These are phyloP conservation scores for Globisporangium iwayamae DNA, from an alignment of 352 stramenopile genomes.

Conservation along the genomic window DNA sequence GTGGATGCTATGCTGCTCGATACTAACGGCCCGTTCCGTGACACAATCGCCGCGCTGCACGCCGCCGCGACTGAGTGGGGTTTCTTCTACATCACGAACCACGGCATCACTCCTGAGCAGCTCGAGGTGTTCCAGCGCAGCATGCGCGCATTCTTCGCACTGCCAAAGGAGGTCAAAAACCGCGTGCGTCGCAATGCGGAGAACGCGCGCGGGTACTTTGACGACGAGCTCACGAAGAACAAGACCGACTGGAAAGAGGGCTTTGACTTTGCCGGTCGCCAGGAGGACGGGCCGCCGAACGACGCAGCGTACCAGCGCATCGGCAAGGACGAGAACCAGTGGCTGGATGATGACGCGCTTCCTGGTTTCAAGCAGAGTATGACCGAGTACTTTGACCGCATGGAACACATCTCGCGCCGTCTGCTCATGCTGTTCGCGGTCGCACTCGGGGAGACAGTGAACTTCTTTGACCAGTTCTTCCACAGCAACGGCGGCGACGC, in stretches of 20 bases:
- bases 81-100: constrained; percentile 92
- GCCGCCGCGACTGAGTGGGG: constrained; percentile 77
- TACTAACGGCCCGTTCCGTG: constrained; percentile 14
- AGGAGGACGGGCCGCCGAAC: constrained; percentile 40
- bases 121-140: constrained; percentile 53
- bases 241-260: constrained; percentile 91
- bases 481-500: constrained; percentile 16
- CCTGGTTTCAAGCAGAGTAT: constrained; percentile 49
- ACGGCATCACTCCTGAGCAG: constrained; percentile 59
- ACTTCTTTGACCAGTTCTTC: constrained; percentile 45
- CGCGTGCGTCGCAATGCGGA: constrained; percentile 55
- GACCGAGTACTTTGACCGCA: constrained; percentile 31
- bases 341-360: constrained; percentile 39
- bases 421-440: constrained; percentile 36
- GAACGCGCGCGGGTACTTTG: constrained; percentile 92
- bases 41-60: constrained; percentile 40
- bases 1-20: constrained; percentile 26
- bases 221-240: constrained; percentile 94
- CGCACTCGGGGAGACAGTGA: constrained; percentile 23
- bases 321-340: constrained; percentile 86
- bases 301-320: constrained; percentile 54
- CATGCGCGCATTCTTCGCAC: constrained; percentile 82
- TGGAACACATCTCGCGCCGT: constrained; percentile 30
- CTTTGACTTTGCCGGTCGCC: constrained; percentile 60
- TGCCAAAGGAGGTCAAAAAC: constrained; percentile 57